Base-by-base conservation (phyloP, 1,139 yeast species). In the Pichia sp. region DNA sequence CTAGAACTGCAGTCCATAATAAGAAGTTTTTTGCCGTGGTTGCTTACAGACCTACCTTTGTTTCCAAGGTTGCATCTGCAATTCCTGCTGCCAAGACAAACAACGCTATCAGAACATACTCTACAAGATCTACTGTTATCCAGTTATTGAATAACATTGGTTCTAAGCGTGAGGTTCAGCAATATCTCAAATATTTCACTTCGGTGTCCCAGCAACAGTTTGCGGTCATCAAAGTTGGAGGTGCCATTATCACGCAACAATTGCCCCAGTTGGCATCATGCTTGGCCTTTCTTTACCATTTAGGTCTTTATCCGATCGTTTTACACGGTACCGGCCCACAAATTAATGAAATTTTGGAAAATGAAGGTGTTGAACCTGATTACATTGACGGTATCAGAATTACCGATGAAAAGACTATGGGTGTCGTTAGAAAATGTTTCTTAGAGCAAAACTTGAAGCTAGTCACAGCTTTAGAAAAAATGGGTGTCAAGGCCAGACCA, bases 301-400 rank as follows among this genome's bases (percentile, higher is more conserved):
- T 92, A 47, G 99, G 99, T 7, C 76, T 92, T 54, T 92, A 90
- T 60, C 99, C 99, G 27, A 87, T 92, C 52, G 95, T 92, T 27
- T 75, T 94, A 50, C 99, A 92, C 63, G 99, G 99, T 38, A 92
- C 98, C 2, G 99, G 99, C 29, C 99, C 99, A 10, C 99, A 92
- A 67, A 94, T 92, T 67, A 92, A 92, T 62, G 95, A 85, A 57
- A 77, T 88, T 55, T 74, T 92, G 51, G 98, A 92, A 66, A 81
- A 83, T 43, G 95, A 87, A 64, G 97, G 97, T 31, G 88, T 94
- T 37, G 96, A 86, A 62, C 98, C 99, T 2, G 90, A 85, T 55
- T 92, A 92, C 64, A 85, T 83, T 52, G 97, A 92, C 61, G 99
- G 99, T 23, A 92, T 94, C 57, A 80, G 99, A 60, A 87, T 92